A percentile compares a stretch with the other conserved stretches of the same genome.
These are phyloP conservation scores for Russula earlei DNA, from an alignment of 768 basidiomycete genomes.

Conservation along the genomic window DNA sequence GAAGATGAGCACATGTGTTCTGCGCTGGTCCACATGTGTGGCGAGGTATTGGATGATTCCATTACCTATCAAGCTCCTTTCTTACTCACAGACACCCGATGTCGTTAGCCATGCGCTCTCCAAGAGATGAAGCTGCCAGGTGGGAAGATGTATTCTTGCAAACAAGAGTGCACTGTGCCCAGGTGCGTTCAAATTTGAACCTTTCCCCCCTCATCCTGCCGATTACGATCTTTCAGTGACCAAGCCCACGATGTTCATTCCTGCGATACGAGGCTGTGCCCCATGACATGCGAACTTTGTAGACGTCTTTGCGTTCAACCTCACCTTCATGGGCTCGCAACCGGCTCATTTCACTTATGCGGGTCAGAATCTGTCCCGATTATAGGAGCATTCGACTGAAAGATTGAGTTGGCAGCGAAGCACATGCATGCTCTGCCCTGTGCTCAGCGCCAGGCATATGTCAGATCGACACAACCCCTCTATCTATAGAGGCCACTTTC, in stretches of 20 bases:
- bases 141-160: slow-evolving; percentile 11
- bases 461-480: slow-evolving; percentile 47
- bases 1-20: slow-evolving; percentile 47
- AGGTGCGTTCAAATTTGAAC: neutral
- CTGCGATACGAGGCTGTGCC: slow-evolving; percentile 46
- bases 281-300: slow-evolving; percentile 45
- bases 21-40: slow-evolving; percentile 45
- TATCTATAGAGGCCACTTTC: slow-evolving; percentile 54
- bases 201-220: no score
- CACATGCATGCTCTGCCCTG: slow-evolving; percentile 36
- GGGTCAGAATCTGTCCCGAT: slow-evolving; percentile 32
- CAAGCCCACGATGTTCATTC: slow-evolving; percentile 36
- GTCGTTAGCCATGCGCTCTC: slow-evolving; percentile 14
- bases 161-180: slow-evolving; percentile 6
- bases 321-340: slow-evolving; percentile 45
- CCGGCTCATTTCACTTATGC: slow-evolving; percentile 41
- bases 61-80: neutral
- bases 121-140: neutral
- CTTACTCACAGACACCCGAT: neutral
- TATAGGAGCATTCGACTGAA: neutral
- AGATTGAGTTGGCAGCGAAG: slow-evolving; percentile 32
- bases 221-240: slow-evolving; percentile 28
- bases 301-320: slow-evolving; percentile 40
- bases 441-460: slow-evolving; percentile 46
- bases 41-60: slow-evolving; percentile 31